Evolutionary conservation across 257 asterid species (phyloP).

Genomic region (Euphrasia confusa): DNA sequence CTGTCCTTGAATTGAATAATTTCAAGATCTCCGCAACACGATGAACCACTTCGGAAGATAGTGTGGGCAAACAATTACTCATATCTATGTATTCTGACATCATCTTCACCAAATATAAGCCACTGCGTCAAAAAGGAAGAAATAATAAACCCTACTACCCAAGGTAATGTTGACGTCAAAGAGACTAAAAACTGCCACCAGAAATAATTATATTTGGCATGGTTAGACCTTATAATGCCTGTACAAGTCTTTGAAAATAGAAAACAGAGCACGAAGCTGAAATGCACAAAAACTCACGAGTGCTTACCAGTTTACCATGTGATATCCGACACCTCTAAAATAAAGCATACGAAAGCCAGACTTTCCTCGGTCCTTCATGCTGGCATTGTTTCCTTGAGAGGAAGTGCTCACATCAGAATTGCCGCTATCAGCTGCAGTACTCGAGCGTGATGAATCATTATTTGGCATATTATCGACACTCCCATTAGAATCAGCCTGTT

Average conservation of each 20-base stretch:
- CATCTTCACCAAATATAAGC: constrained; percentile 95
- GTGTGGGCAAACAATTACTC: constrained; percentile 62
- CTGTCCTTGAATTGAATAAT: constrained; percentile 87
- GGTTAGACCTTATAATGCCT: not conserved
- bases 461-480: constrained; percentile 36
- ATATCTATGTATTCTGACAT: constrained; percentile 83
- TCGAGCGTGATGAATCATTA: constrained; percentile 33
- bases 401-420: constrained; percentile 60
- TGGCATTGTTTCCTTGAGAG: constrained; percentile 48
- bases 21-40: constrained; percentile 93
- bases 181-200: constrained; percentile 14
- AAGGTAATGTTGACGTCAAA: constrained; percentile 11
- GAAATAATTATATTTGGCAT: constrained; percentile 5
- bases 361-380: constrained; percentile 62
- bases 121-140: constrained; percentile 51
- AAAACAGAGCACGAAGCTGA: constrained; percentile 14
- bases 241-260: not conserved
- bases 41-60: constrained; percentile 88
- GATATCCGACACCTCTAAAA: constrained; percentile 78
- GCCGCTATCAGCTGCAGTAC: constrained; percentile 41
- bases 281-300: constrained; percentile 23
- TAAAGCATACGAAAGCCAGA: constrained; percentile 61
- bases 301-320: constrained; percentile 96
- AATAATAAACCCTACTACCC: constrained; percentile 15
- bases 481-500: constrained; percentile 50